These are phyloP conservation scores for Chlamydomonas sp. DNA, from an alignment of 139 green algal species.

Conservation along the genomic window DNA sequence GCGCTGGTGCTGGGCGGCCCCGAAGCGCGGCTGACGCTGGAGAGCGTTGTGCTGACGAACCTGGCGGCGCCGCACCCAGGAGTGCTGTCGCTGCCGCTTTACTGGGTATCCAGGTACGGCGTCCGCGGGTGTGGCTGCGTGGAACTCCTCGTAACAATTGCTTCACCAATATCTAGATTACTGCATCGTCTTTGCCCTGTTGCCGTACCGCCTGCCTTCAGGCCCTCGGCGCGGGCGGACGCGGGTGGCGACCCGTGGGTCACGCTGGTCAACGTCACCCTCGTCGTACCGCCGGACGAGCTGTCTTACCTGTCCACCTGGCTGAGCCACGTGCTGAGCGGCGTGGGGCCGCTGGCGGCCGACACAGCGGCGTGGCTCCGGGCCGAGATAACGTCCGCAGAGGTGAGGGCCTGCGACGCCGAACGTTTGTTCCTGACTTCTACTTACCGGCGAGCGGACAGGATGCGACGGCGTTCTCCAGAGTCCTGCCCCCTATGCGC, in stretches of 20 bases:
- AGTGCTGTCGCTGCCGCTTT: slow-evolving; percentile 10
- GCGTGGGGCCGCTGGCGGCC: not conserved
- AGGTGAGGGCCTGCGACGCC: not conserved
- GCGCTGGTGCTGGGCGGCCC: not conserved
- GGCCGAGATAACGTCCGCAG: not conserved
- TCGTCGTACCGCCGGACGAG: slow-evolving; percentile 18
- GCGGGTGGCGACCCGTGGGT: not conserved
- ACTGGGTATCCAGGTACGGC: not conserved
- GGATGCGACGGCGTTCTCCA: too few relatives aligned
- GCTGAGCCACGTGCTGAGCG: not conserved
- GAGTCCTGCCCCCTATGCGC: too few relatives aligned
- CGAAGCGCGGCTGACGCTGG: not conserved
- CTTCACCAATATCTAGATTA: not conserved
- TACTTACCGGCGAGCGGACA: not conserved
- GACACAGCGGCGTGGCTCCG: not conserved
- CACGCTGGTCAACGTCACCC: not conserved
- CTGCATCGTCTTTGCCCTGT: not conserved
- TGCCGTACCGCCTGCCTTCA: not conserved
- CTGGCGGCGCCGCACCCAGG: slow-evolving; percentile 10
- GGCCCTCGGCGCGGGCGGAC: too few relatives aligned
- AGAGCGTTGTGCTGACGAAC: not conserved
- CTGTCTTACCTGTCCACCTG: not conserved
- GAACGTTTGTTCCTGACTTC: not conserved
- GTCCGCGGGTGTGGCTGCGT: not conserved
- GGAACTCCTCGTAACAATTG: not conserved